Percentiles rank a stretch among this genome's conserved stretches.
These are phyloP conservation scores for Lasiodiplodia sp. DNA, from an alignment of 2,329 filamentous ascomycete species.

Conservation along the genomic window DNA sequence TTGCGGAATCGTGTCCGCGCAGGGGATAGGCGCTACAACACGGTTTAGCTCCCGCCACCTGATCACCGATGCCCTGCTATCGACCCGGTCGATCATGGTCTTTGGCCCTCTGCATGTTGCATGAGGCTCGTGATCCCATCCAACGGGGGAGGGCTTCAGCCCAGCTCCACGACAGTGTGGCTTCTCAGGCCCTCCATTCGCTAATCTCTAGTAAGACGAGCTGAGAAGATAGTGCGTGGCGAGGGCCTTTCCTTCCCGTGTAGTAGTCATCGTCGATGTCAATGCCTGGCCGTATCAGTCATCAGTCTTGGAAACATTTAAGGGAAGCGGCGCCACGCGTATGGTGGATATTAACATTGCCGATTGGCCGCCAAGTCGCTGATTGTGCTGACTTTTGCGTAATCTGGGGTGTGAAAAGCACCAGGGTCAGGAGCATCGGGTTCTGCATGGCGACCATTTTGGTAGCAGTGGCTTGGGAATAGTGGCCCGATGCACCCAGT, in stretches of 20 bases:
- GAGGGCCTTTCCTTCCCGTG: not conserved
- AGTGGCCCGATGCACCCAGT: not conserved
- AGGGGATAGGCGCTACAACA: not conserved
- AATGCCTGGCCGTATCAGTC: not conserved
- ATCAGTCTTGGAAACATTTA: not conserved
- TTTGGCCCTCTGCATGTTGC: not conserved
- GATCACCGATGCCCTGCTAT: not conserved
- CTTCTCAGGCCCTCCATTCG: not conserved
- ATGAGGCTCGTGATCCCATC: not conserved
- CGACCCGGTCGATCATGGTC: not conserved
- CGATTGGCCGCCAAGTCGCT: not conserved
- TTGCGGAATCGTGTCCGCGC: not conserved
- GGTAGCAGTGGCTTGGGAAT: conserved; percentile 6
- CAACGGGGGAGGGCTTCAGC: not conserved
- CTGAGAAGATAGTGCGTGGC: not conserved
- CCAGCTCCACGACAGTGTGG: not conserved
- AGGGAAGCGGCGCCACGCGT: not conserved
- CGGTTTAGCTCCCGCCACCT: not conserved
- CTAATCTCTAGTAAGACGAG: not conserved
- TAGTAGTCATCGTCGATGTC: not conserved
- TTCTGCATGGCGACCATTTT: conserved; percentile 11
- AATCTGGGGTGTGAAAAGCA: not conserved
- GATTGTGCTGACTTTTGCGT: not conserved
- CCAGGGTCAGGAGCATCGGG: conserved; percentile 11
- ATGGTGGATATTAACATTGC: not conserved